Evolutionary conservation across 2,329 filamentous ascomycete genomes (phyloP).

Genomic region (Gaeumannomyces tritici): DNA sequence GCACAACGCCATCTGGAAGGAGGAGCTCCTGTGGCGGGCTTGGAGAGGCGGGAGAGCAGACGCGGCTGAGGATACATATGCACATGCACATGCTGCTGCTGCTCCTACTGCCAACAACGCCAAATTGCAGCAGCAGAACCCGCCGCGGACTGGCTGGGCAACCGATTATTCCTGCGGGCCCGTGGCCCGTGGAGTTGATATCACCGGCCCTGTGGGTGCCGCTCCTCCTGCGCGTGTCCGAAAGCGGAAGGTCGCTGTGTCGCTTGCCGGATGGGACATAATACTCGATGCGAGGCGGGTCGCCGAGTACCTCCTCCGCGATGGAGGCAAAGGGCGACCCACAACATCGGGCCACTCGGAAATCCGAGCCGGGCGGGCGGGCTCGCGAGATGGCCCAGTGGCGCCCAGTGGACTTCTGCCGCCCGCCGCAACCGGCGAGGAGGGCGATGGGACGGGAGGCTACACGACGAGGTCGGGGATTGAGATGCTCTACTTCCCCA

Average conservation of each 20-base stretch:
- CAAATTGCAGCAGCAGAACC: background rate
- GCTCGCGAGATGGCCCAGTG: background rate
- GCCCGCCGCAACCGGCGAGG: background rate
- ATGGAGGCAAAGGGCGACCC: slow-evolving; percentile 13
- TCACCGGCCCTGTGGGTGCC: background rate
- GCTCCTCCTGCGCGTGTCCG: slow-evolving; percentile 4
- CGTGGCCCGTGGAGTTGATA: background rate
- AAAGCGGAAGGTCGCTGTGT: slow-evolving; percentile 40
- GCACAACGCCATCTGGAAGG: slow-evolving; percentile 61
- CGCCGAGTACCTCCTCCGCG: slow-evolving; percentile 42
- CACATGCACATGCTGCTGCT: background rate
- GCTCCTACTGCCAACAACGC: background rate
- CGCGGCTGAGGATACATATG: background rate
- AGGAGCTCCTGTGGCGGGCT: slow-evolving; percentile 38
- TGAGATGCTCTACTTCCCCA: slow-evolving; percentile 50
- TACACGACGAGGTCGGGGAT: slow-evolving; percentile 26
- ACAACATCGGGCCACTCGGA: background rate
- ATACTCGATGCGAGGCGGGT: slow-evolving; percentile 54
- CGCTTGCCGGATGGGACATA: slow-evolving; percentile 49
- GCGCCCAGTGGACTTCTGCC: background rate
- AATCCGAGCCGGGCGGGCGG: background rate
- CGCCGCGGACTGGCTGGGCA: background rate
- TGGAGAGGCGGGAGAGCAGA: slow-evolving; percentile 5
- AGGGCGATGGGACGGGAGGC: background rate
- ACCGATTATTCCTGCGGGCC: background rate